Evolutionary conservation across 2,329 filamentous ascomycete genomes (phyloP), one percentile per base, ranked within the genome.

Genomic region (Fusarium nanum): DNA sequence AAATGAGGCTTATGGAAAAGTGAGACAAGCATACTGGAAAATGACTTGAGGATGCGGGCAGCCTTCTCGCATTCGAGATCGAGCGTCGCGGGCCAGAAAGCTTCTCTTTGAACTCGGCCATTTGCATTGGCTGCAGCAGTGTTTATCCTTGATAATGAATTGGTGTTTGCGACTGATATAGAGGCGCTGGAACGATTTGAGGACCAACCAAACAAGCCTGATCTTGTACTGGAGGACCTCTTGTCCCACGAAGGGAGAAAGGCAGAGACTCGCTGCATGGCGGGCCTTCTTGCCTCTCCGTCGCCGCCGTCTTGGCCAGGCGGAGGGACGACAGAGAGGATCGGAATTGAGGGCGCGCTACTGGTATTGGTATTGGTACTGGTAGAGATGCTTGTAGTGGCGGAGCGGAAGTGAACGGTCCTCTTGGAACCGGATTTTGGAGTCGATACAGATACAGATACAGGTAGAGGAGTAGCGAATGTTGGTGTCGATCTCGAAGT

Each of bases 41-140:
- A 98, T 32, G 92, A 95, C 78, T 93, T 92, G 54, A 98, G 81
- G 67, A 97, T 97, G 60, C 93, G 87, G 63, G 94, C 93, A 48
- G 94, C 93, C 82, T 97, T 97, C 81, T 97, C 93, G 80, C 92
- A 92, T 84, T 98, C 94, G 73, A 92, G 91, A 78, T 97, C 94
- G 54, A 97, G 84, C 2, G 91, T 92, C 32, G 92, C 91, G 5
- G 93, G 93, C 92, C 92, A 96, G 76, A 95, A 95, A 25, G 92
- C 90, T 78, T 97, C 93, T 30, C 79, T 76, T 48, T 81, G 78
- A 28, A 81, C 74, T 27, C 76, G 75, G 62, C 62, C 71, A 52
- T 52, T 74, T 22, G 70, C 71, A 62, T 80, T 81, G 61, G 80
- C 78, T 40, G 76, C 76, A 23, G 73, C 70, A 20, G 77, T 76